A percentile compares a stretch with the other conserved stretches of the same genome.
Conservation (phyloP, 2,329 filamentous ascomycete species). For the Claviceps africana region DNA sequence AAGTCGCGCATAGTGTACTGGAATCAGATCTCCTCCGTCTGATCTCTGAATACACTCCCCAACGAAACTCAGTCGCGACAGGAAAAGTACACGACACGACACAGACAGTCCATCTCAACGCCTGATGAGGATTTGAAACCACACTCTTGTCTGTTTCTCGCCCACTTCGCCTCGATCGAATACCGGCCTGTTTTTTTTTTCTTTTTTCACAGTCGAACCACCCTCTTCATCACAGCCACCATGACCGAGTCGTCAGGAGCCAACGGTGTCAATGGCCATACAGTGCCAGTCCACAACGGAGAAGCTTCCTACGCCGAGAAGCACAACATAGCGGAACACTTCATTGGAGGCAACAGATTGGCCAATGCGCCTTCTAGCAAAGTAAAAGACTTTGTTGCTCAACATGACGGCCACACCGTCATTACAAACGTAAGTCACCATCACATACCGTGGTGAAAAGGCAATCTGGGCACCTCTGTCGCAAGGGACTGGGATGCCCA, state of each 20-base stretch:
- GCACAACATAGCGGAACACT: constrained; percentile 77
- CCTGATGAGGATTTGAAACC: constrained; percentile 3
- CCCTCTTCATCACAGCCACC: constrained; percentile 9
- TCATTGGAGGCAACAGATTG: constrained; percentile 88
- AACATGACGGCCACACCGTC: constrained; percentile 86
- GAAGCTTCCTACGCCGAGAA: constrained; percentile 61
- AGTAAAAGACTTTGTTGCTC: constrained; percentile 91
- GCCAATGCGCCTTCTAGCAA: constrained; percentile 67
- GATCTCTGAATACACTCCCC: background rate
- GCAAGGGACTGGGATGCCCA: background rate
- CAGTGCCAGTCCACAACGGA: constrained; percentile 41
- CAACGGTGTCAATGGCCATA: constrained; percentile 32
- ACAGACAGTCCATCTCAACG: background rate
- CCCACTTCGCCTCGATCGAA: background rate
- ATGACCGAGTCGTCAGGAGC: constrained; percentile 33
- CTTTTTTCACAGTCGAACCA: background rate
- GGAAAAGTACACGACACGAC: background rate
- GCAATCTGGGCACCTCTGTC: background rate
- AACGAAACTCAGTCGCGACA: constrained; percentile 1
- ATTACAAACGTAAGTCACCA: constrained; percentile 73
- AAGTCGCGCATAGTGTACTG: background rate
- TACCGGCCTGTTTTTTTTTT: background rate
- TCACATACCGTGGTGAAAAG: background rate
- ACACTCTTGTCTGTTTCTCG: background rate
- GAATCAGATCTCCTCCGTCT: constrained; percentile 1